Evolutionary conservation across 768 basidiomycete species (phyloP), one percentile per base, ranked within the genome.

Genomic region (Plicaturopsis crispa): DNA sequence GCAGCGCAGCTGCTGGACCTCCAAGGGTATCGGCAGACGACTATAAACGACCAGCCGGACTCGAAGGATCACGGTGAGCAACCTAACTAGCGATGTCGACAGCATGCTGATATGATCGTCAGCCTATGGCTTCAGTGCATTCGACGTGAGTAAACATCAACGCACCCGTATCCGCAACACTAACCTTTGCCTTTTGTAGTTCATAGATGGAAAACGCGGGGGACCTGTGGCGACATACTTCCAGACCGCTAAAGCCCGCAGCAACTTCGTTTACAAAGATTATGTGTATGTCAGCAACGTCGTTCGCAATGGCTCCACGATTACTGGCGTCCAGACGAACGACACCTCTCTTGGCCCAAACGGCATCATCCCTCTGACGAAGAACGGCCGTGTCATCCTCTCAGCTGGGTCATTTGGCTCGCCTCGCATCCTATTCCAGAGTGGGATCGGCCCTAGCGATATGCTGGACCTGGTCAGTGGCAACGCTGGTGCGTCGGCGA

Each of bases 201-300:
- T 20, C 17, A 12, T 23, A 11, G 39, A 38, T 34, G 66, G 66
- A 26, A 58, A 61, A 44, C 60, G 66, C 35, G 73, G 65, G 7
- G 78, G 78, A 0, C 72, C 76, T 7, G 73, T 78, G 13, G 69
- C 71, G 6, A 76, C 75, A 4, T 81, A 80, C 57, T 69, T 73
- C 51, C 65, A 70, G 40, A 71, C 76, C n/a, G 74, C 78, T 4
- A 57, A 59, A 38, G 59, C 63, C 10, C 70, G 78, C 19, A 50
- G 58, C 5, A 78, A 78, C 59, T 66, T 78, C 44, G 62, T 60
- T 1, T 68, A 70, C 58, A 67, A 60, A 47, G 62, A 69, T 38
- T 67, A 72, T 48, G 66, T 65, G 14, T 57, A 61, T 24, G 78
- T 73, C 30, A 56, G 60, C 17, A 69, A 70, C 48, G 69, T 80